Percentiles rank a stretch among this genome's conserved stretches.
These are phyloP conservation scores for Trichoderma arundinaceum DNA, from an alignment of 2,329 filamentous ascomycete genomes.

Conservation along the genomic window DNA sequence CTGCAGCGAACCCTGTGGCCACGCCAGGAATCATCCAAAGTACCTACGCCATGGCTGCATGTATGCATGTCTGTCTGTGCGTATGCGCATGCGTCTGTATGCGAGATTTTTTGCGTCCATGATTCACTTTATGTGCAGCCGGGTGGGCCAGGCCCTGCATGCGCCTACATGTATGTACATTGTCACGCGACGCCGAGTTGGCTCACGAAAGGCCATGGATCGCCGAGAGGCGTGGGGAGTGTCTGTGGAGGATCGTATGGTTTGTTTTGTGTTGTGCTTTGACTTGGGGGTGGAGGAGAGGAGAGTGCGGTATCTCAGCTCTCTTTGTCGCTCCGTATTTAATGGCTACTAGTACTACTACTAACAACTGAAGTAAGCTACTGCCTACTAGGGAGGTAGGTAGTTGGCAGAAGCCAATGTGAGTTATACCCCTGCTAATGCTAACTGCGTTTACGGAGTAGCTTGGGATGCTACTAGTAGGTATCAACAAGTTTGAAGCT, in stretches of 20 bases:
- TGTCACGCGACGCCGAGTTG: constrained; percentile 18
- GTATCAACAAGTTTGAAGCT: too few relatives aligned
- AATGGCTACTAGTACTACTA: too few relatives aligned
- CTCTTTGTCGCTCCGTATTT: too few relatives aligned
- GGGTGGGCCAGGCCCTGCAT: constrained; percentile 27
- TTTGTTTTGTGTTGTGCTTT: neutral
- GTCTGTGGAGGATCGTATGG: constrained; percentile 13
- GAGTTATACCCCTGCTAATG: too few relatives aligned
- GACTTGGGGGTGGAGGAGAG: too few relatives aligned
- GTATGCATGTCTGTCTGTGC: neutral
- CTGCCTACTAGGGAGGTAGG: neutral
- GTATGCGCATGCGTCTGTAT: constrained; percentile 9
- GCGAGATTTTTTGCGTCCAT: neutral
- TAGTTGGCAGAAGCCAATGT: neutral
- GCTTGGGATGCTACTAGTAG: too few relatives aligned
- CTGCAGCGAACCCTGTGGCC: too few relatives aligned
- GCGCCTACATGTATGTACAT: constrained; percentile 6
- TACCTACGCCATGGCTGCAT: neutral
- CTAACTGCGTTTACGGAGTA: too few relatives aligned
- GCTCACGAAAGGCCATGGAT: neutral
- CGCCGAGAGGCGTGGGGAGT: neutral
- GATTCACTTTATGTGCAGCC: constrained; percentile 19
- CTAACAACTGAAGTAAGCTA: neutral
- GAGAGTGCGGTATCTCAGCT: too few relatives aligned
- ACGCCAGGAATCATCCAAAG: neutral